Percentiles rank a stretch among this genome's conserved stretches.
Evolutionary conservation across 2,329 filamentous ascomycete species (phyloP).

Genomic region (Colletotrichum paranaense): DNA sequence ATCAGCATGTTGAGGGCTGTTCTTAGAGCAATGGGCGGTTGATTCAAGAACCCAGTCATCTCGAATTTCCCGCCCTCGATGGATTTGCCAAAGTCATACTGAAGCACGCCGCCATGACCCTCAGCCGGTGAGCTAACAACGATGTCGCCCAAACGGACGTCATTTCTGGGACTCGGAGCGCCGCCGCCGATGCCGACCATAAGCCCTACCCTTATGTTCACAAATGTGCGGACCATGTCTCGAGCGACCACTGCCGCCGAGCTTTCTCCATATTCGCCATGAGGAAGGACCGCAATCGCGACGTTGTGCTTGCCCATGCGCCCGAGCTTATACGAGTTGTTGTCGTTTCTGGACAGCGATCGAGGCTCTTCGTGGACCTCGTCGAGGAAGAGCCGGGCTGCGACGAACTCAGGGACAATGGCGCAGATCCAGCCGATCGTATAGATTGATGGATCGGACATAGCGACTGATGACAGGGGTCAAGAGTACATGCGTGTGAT

Average conservation of each 20-base stretch:
- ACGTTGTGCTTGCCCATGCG: constrained; percentile 45
- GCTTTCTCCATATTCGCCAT: constrained; percentile 43
- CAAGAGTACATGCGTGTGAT: background rate
- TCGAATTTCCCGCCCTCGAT: constrained; percentile 12
- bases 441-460: constrained; percentile 33
- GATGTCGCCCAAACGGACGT: constrained; percentile 43
- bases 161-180: constrained; percentile 45
- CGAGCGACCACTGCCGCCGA: constrained; percentile 46
- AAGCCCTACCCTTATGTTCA: constrained; percentile 39
- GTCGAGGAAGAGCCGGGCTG: constrained; percentile 44
- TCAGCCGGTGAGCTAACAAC: background rate
- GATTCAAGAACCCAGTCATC: constrained; percentile 9
- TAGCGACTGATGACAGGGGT: background rate
- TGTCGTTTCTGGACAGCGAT: constrained; percentile 31
- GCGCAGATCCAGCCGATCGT: constrained; percentile 48
- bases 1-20: background rate
- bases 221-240: constrained; percentile 48
- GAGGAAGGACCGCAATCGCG: constrained; percentile 45
- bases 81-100: constrained; percentile 32
- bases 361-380: constrained; percentile 37
- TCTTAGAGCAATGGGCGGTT: constrained; percentile 4
- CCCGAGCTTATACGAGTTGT: constrained; percentile 44
- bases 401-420: constrained; percentile 40
- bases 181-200: constrained; percentile 46
- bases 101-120: constrained; percentile 11